Conservation (phyloP, 2,329 filamentous ascomycete species). For the Fusarium floridanum region DNA sequence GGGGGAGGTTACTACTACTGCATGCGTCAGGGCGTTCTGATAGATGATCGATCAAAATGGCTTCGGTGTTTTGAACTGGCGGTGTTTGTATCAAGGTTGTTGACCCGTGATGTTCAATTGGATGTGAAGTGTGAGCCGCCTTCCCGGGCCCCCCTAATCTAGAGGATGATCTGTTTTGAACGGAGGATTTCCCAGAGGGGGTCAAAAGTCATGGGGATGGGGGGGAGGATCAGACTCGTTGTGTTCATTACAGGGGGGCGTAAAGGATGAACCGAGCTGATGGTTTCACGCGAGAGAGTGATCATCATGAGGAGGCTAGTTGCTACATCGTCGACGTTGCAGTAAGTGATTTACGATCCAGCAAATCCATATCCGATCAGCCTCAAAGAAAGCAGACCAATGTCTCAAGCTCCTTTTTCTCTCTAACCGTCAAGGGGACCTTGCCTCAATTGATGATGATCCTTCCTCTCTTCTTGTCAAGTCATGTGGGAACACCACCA, state of each 20-base stretch:
- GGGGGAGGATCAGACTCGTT: slow-evolving; percentile 13
- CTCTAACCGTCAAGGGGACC: not conserved
- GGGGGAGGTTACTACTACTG: slow-evolving; percentile 29
- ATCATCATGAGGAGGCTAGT: slow-evolving; percentile 35
- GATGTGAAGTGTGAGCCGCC: not conserved
- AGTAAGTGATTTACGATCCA: slow-evolving; percentile 18
- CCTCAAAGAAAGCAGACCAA: slow-evolving; percentile 3
- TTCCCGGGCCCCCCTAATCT: slow-evolving; percentile 25
- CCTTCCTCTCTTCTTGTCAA: not conserved
- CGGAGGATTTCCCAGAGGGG: slow-evolving; percentile 28
- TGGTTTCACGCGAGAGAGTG: slow-evolving; percentile 34
- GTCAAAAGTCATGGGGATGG: not conserved
- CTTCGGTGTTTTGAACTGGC: slow-evolving; percentile 32
- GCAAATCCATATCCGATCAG: slow-evolving; percentile 28
- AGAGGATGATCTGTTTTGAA: not conserved
- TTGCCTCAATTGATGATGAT: not conserved
- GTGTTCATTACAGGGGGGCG: slow-evolving; percentile 20
- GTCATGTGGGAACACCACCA: slow-evolving; percentile 3
- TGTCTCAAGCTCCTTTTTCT: not conserved
- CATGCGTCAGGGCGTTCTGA: slow-evolving; percentile 47
- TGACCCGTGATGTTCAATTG: slow-evolving; percentile 13
- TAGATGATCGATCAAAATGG: slow-evolving; percentile 44
- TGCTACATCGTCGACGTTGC: slow-evolving; percentile 11
- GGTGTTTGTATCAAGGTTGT: slow-evolving; percentile 1
- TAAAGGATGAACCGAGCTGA: slow-evolving; percentile 28